Percentiles rank a stretch among this genome's conserved stretches.
These are phyloP conservation scores for Ganoderma resinaceum DNA, from an alignment of 1,284 basidiomycete species.

Conservation along the genomic window DNA sequence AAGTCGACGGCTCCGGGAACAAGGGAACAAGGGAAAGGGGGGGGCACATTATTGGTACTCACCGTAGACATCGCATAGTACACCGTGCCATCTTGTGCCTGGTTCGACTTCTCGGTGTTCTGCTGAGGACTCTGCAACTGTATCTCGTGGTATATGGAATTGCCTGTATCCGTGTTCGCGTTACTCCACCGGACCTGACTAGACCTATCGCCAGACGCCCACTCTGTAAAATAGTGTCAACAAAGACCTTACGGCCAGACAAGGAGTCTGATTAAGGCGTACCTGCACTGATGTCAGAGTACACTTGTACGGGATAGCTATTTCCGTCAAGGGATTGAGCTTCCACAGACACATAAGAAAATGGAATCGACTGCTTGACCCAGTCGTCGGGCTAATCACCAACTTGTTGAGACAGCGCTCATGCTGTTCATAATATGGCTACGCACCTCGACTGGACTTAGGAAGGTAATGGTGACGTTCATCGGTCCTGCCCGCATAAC, in stretches of 20 bases:
- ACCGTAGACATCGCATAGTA: constrained; percentile 34
- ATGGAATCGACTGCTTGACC: constrained; percentile 43
- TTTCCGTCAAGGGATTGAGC: constrained; percentile 40
- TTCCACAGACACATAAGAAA: constrained; percentile 42
- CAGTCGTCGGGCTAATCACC: constrained; percentile 39
- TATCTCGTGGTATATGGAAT: constrained; percentile 30
- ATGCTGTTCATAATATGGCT: neutral
- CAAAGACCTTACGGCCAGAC: neutral
- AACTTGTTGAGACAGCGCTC: no score
- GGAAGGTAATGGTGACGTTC: constrained; percentile 31
- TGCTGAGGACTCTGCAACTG: constrained; percentile 25
- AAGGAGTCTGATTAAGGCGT: neutral
- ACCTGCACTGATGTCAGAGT: constrained; percentile 45
- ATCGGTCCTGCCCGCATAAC: constrained; percentile 31
- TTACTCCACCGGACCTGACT: constrained; percentile 28
- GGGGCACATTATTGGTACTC: neutral
- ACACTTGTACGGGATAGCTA: constrained; percentile 41
- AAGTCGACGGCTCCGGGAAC: neutral
- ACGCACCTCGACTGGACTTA: constrained; percentile 34
- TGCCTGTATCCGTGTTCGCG: constrained; percentile 8
- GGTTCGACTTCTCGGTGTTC: constrained; percentile 25
- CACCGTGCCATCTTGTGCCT: constrained; percentile 33
- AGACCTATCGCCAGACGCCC: constrained; percentile 29
- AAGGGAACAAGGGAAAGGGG: no score
- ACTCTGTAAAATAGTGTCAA: constrained; percentile 20